phyloP scores from a whole-genome alignment of 352 stramenopile genomes.

The Globisporangium camurandrum region DNA sequence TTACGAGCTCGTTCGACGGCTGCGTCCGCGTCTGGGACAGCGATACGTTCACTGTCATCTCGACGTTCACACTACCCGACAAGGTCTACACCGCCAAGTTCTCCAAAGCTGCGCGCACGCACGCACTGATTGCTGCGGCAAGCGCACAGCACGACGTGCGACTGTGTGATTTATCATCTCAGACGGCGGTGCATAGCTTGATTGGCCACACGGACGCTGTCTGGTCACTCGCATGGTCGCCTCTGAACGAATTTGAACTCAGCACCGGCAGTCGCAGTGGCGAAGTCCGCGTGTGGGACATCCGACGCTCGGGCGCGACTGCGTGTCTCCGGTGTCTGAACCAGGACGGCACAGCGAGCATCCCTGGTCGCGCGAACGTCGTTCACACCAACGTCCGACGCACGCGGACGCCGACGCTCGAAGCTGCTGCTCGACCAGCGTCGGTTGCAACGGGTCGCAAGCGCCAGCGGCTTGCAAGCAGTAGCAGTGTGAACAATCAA shows the following conservation, averaged over 20 bases:
- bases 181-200: constrained; percentile 54
- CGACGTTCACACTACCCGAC: constrained; percentile 41
- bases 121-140: constrained; percentile 62
- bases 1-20: constrained; percentile 65
- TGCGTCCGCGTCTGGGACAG: constrained; percentile 72
- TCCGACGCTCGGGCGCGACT: constrained; percentile 71
- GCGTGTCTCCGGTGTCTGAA: constrained; percentile 81
- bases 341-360: constrained; percentile 41
- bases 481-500: too few relatives aligned
- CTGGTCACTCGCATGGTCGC: constrained; percentile 72
- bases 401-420: constrained; percentile 26
- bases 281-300: constrained; percentile 82
- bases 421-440: constrained; percentile 3
- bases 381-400: constrained; percentile 45
- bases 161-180: constrained; percentile 69
- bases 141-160: constrained; percentile 53
- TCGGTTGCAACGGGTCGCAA: too few relatives aligned
- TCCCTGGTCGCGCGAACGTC: constrained; percentile 40
- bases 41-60: constrained; percentile 60
- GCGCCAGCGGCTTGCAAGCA: constrained; percentile 16
- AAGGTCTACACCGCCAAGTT: constrained; percentile 67
- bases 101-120: constrained; percentile 42
- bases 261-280: constrained; percentile 45
- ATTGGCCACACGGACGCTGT: constrained; percentile 75
- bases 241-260: constrained; percentile 62